phyloP scores from a whole-genome alignment of 1,139 yeast species.

The Trichomonascaceae sp. region DNA sequence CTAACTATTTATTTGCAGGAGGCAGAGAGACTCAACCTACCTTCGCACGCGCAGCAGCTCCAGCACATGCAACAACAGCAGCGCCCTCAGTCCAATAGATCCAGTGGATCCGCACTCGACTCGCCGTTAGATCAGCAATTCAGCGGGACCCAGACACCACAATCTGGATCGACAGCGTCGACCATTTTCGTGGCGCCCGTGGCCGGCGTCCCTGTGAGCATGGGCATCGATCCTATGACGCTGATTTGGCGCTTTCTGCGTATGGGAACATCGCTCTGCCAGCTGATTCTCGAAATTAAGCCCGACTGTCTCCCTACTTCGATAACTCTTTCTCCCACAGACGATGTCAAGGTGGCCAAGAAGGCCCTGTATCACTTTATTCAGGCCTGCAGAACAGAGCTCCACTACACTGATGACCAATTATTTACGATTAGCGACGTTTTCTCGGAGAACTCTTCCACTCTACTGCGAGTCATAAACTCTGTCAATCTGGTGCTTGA shows the following conservation, averaged over 20 bases:
- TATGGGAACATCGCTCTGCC: constrained; percentile 86
- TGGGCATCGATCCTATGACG: constrained; percentile 70
- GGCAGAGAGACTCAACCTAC: background rate
- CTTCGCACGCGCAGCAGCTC: background rate
- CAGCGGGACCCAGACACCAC: background rate
- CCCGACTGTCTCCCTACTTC: constrained; percentile 26
- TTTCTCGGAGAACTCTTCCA: constrained; percentile 70
- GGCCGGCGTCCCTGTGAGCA: constrained; percentile 16
- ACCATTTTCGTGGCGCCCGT: constrained; percentile 1
- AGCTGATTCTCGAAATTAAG: constrained; percentile 53
- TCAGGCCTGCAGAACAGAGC: constrained; percentile 69
- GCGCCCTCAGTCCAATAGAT: background rate
- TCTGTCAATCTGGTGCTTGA: constrained; percentile 57
- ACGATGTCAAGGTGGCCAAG: constrained; percentile 70
- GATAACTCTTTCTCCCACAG: constrained; percentile 17
- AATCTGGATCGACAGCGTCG: background rate
- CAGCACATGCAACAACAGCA: background rate
- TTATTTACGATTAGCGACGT: constrained; percentile 86
- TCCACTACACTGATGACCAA: constrained; percentile 65
- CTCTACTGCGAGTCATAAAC: constrained; percentile 52
- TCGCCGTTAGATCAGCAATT: no score
- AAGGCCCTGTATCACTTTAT: constrained; percentile 84
- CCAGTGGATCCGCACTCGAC: background rate
- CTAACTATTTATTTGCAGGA: constrained; percentile 42
- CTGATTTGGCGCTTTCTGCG: constrained; percentile 81